Evolutionary conservation across 208 protist genomes (phyloP).

Genomic region (Crithidia bombi): DNA sequence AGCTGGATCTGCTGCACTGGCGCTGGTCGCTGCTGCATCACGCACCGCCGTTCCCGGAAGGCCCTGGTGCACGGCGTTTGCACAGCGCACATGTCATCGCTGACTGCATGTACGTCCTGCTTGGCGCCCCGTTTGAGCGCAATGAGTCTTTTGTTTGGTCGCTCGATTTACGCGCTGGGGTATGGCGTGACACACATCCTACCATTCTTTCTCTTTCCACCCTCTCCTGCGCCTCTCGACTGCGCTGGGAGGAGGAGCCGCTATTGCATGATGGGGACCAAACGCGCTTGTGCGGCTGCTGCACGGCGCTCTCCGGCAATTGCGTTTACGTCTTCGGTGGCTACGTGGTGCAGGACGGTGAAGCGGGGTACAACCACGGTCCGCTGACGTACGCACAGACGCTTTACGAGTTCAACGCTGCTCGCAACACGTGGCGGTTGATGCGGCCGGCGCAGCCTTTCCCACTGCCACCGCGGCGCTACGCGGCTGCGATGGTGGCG

Average conservation of each 20-base stretch:
- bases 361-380: neutral
- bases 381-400: conserved; percentile 47
- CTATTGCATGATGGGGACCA: neutral
- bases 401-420: conserved; percentile 61
- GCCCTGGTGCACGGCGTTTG: conserved; percentile 69
- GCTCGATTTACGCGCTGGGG: conserved; percentile 52
- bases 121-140: conserved; percentile 48
- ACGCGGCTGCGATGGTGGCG: conserved; percentile 59
- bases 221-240: neutral
- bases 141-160: conserved; percentile 54
- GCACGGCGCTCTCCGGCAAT: conserved; percentile 52
- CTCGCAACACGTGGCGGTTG: conserved; percentile 36
- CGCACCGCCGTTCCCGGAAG: conserved; percentile 56
- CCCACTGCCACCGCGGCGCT: conserved; percentile 46
- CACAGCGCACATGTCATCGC: conserved; percentile 73
- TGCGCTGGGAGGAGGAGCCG: neutral
- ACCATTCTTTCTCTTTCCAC: conserved; percentile 1
- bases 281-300: conserved; percentile 57
- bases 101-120: conserved; percentile 82
- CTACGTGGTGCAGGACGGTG: conserved; percentile 14
- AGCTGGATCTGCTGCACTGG: conserved; percentile 74
- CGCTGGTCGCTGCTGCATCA: conserved; percentile 62
- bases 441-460: conserved; percentile 11
- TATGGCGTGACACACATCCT: conserved; percentile 57
- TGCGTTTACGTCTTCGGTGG: conserved; percentile 76